Base-by-base conservation (phyloP, 2,329 filamentous ascomycete genomes). In the Verticillium albo-atrum region DNA sequence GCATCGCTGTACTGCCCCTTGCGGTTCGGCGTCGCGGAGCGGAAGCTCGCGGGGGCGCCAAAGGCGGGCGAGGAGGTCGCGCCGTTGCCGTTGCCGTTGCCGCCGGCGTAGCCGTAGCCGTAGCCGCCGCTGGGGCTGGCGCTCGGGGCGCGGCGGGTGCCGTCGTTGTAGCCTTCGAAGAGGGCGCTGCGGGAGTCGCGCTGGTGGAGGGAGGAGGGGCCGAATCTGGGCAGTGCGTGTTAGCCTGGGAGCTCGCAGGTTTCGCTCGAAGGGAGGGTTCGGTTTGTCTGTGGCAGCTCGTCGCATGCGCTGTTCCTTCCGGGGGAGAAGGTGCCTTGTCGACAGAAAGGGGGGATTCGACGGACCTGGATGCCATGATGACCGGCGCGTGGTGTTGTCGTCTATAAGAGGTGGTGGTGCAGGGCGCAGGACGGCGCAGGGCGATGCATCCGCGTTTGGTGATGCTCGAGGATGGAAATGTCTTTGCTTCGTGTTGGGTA, bases 1-100 rank as follows among this genome's bases (percentile, higher is more conserved):
- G 93, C 90, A 68, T 96, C 89, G 71, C 89, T 94, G 74, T 98
- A 98, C 73, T 97, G 93, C 15, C 94, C 94, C 71, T 79, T 87
- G 64, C 77, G 80, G 72, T 92, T 91, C 61, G 90, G 90, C 61
- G 89, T 92, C 65, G 89, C 89, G 32, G 84, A 75, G 57, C 89
- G 79, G 72, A 79, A 90, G n/a, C 77, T 77, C 34, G 68, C 68
- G 58, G 69, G 67, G 62, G 64, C 67, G 58, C 73, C 70, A 55
- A 71, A 69, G 57, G 72, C 70, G 35, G 73, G 64, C 26, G 47
- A 63, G 63, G 54, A 27, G 3, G 20, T 50, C 15, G 37, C 32
- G 23, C 32, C 30, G 6, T 59, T 56, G 3, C 62, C 30, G 6
- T 59, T 56, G 3, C 62, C 57, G 27, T 53, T 50, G 55, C 56